Base-by-base conservation (phyloP, 2,329 filamentous ascomycete species). In the Venturia pyrina region DNA sequence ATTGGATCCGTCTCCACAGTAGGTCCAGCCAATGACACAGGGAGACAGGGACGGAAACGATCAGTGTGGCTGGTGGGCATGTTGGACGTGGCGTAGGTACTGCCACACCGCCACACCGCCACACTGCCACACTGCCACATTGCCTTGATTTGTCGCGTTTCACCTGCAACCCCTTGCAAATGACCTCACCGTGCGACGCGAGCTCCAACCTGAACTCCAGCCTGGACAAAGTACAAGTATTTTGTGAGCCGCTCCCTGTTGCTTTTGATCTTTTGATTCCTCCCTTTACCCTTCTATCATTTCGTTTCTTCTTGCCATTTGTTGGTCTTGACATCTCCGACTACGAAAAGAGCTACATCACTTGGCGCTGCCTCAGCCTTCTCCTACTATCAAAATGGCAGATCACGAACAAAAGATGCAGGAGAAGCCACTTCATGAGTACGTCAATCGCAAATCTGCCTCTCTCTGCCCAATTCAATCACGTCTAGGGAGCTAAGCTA, bases 371-470 rank as follows among this genome's bases (percentile, higher is more conserved):
- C 53, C 53, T 59, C 53, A 59, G 53, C 53, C 53, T 59, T 59
- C 32, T 59, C 32, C 5, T 32, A 7, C 24, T 10, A 7, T 37
- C 53, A n/a, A 37, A n/a, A 59, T 59, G 53, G 53, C 53, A 37
- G 53, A 59, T n/a, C 53, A 59, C 15, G 44, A 65, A n/a, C 32
- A 60, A 32, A 28, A 73, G 68, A 65, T 68, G 41, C 67, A 70
- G 44, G 75, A 79, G 68, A 75, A 77, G 66, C 74, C 75, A 66
- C 76, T 80, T 62, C 71, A 80, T 71, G 76, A 79, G 78, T 79
- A 73, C 21, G 72, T 71, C 24, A 37, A n/a, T n/a, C 28, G 7
- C 64, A 28, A 28, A 28, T 28, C 28, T 28, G 4, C 15, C 10
- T 28, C 21, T 10, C 24, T 15, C 24, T 53, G 7, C 11, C 48